Evolutionary conservation across 2,329 filamentous ascomycete species (phyloP), one percentile per base, ranked within the genome.

Genomic region (Aspergillus hiratsukae): DNA sequence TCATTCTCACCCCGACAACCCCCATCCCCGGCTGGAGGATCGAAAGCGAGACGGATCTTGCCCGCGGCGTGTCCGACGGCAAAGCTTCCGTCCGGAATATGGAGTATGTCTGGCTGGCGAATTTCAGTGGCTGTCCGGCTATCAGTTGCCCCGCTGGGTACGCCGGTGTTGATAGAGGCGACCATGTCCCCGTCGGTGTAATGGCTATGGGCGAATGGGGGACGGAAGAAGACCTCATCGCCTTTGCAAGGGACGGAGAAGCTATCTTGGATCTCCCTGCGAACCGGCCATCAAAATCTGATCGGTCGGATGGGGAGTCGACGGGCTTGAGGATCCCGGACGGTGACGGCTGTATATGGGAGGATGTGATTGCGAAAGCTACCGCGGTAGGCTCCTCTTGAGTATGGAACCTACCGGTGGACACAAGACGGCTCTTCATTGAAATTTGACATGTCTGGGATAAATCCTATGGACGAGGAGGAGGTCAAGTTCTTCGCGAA

Each of bases 61-160:
- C 68, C 7, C 75, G 79, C 49, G 92, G 92, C 2, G 78, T 90
- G 62, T 87, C 81, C 40, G 88, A 97, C 70, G 87, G 81, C 0
- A 91, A 94, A 69, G 79, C 76, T 58, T 86, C 84, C 17, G 77
- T 96, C n/a, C 79, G 83, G 27, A 89, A 84, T 68, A 96, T 96
- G 90, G 84, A 87, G 72, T 96, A 90, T 73, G 86, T 89, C 17
- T 96, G 89, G 83, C 74, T 96, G 37, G 88, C 91, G 6, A 97
- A 97, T 73, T 87, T 91, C 64, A 84, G 81, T 0, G 92, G 92
- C 0, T 86, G 87, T 50, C 92, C 92, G 0, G 85, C 89, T 1
- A 82, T 95, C 11, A 85, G 80, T 48, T 85, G 85, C 37, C 91
- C 92, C 0, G 85, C 89, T 10, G 91, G 90, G 0, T 96, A 91